Base-by-base conservation (phyloP, 495 filamentous ascomycete genomes). In the Neurospora sp. region DNA sequence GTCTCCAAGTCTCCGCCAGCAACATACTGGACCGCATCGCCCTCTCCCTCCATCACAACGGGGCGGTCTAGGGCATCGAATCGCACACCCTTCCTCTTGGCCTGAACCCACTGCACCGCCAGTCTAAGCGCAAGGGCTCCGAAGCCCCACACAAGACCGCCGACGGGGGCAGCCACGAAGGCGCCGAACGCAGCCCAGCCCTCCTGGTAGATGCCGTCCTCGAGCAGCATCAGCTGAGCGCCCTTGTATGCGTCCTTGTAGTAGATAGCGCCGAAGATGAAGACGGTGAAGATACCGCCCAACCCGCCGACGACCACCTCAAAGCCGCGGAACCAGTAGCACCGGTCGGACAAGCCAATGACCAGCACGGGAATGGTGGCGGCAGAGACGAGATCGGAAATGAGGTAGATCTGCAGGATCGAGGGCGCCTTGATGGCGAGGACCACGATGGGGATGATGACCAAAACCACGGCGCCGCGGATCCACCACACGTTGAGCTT, bases 131-230 rank as follows among this genome's bases (percentile, higher is more conserved):
- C 83, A 38, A 90, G 83, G 18, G 89, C 90, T 18, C 83, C 87
- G 59, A 88, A 85, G 18, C 87, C 89, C 88, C 90, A 94, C 41
- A 94, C 81, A 12, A 94, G 71, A 9, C 91, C 90, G 9, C 91
- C 91, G 18, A 93, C 75, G 1, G 91, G 91, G 6, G 90, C 90
- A n/a, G 89, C 91, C 12, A 93, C 85, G 71, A 93, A 94, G n/a
- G 91, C 91, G 69, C 91, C 91, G 76, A 94, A 94, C 8, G 85
- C 89, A 73, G 88, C 89, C 91, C 91, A 94, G 76, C 92, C 91
- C 48, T 87, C 83, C 0, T 83, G 87, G 78, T 91, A 94, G 16
- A 94, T 82, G 1, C 92, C 91, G 70, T 88, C 81, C 74, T 91
- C 83, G n/a, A 94, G 80, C 22, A 94, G 81, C 72, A 94, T 84